Evolutionary conservation across 2,329 filamentous ascomycete genomes (phyloP).

Genomic region (Pseudocercospora vitis): DNA sequence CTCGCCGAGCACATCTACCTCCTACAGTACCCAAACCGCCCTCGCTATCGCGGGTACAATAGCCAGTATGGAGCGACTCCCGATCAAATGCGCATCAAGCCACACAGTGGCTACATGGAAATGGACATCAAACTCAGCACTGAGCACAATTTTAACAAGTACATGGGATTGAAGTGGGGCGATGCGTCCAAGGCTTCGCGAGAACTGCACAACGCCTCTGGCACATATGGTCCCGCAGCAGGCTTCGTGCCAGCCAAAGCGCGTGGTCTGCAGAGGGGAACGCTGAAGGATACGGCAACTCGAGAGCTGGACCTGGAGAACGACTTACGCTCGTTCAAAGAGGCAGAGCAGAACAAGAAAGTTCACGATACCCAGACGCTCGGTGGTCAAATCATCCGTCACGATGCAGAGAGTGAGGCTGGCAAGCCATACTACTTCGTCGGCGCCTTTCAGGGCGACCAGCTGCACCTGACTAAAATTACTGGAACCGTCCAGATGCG

Average conservation of each 20-base stretch:
- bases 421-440: slow-evolving; percentile 81
- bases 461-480: slow-evolving; percentile 82
- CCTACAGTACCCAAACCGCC: slow-evolving; percentile 84
- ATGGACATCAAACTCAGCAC: slow-evolving; percentile 84
- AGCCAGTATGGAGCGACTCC: slow-evolving; percentile 59
- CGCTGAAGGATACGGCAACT: slow-evolving; percentile 49
- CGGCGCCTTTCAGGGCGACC: slow-evolving; percentile 81
- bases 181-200: slow-evolving; percentile 58
- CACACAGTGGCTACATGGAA: slow-evolving; percentile 78
- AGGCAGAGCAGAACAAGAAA: slow-evolving; percentile 67
- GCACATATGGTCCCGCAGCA: slow-evolving; percentile 48
- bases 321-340: slow-evolving; percentile 58
- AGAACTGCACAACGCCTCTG: slow-evolving; percentile 42
- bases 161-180: slow-evolving; percentile 80
- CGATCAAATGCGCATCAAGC: slow-evolving; percentile 77
- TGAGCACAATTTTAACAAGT: slow-evolving; percentile 73
- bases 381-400: slow-evolving; percentile 71
- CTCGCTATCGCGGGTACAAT: slow-evolving; percentile 63
- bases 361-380: slow-evolving; percentile 80
- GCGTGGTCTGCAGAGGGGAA: slow-evolving; percentile 13
- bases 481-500: slow-evolving; percentile 83
- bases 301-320: slow-evolving; percentile 41
- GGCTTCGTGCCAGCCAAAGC: slow-evolving; percentile 42
- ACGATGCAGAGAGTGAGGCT: slow-evolving; percentile 64
- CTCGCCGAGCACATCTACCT: slow-evolving; percentile 60